Percentiles rank a stretch among this genome's conserved stretches.
Conservation (phyloP, 345 rosid species). For the Laguncularia racemosa region DNA sequence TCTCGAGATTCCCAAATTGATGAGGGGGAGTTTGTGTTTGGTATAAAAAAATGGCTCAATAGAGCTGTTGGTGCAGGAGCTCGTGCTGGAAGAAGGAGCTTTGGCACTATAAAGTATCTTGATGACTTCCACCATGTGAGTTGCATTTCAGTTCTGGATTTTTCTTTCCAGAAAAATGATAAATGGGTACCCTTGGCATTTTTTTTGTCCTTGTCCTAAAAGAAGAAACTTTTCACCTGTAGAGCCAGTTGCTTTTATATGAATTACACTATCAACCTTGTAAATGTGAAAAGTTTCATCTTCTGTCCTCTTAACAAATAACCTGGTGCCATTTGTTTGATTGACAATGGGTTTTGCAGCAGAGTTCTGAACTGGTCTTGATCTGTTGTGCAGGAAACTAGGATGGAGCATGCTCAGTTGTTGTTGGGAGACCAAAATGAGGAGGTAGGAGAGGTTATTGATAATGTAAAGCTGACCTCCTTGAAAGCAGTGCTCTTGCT, state of each 20-base stretch:
- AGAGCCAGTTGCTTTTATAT: no score
- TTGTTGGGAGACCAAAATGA: conserved; percentile 38
- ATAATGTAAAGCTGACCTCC: conserved; percentile 38
- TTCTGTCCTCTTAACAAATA: no score
- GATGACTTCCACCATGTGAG: conserved; percentile 39
- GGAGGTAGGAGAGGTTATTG: conserved; percentile 37
- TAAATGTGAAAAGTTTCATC: no score
- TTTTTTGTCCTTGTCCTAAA: no score
- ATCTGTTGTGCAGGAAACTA: conserved; percentile 48
- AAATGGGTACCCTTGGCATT: no score
- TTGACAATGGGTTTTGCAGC: no score
- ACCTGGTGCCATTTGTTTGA: no score
- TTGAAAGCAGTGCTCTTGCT: conserved; percentile 63
- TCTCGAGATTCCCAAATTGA: conserved; percentile 29
- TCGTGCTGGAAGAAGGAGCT: conserved; percentile 19
- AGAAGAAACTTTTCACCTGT: no score
- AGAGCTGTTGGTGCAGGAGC: conserved; percentile 29
- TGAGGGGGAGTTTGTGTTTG: conserved; percentile 37
- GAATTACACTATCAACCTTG: no score
- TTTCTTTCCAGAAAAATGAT: background rate
- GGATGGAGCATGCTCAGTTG: conserved; percentile 44
- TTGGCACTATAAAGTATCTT: conserved; percentile 36
- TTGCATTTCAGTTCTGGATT: background rate
- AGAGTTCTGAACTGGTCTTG: background rate
- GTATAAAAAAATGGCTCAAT: conserved; percentile 49